phyloP scores from a whole-genome alignment of 768 basidiomycete species.

The Amanita phalloides region DNA sequence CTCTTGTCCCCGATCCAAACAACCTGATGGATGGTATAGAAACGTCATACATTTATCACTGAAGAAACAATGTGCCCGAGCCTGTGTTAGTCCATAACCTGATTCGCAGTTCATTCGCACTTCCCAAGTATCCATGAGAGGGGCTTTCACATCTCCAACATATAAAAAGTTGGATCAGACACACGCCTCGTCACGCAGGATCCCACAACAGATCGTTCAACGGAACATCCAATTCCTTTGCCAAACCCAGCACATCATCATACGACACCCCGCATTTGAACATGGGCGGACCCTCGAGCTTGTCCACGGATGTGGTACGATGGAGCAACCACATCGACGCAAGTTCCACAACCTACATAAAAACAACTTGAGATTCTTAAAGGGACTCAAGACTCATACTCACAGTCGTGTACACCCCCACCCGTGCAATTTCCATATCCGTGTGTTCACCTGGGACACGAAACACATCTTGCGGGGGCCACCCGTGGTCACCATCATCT shows the following conservation, averaged over 20 bases:
- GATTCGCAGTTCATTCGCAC: too few relatives aligned
- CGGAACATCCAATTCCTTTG: constrained; percentile 47
- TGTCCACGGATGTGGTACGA: constrained; percentile 48
- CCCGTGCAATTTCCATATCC: constrained; percentile 59
- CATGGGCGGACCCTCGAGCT: constrained; percentile 56
- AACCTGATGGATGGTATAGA: too few relatives aligned
- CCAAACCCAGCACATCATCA: constrained; percentile 40
- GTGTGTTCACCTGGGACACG: constrained; percentile 59
- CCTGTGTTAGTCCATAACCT: too few relatives aligned
- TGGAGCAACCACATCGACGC: constrained; percentile 56
- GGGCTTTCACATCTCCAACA: too few relatives aligned
- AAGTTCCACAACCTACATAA: constrained; percentile 52
- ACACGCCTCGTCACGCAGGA: constrained; percentile 17
- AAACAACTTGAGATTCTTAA: neutral
- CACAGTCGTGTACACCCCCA: constrained; percentile 51
- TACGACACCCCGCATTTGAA: constrained; percentile 69
- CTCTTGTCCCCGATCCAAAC: too few relatives aligned
- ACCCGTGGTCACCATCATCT: constrained; percentile 20
- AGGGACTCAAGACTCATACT: constrained; percentile 13
- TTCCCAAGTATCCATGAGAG: too few relatives aligned
- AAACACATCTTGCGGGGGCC: constrained; percentile 35
- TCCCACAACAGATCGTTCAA: constrained; percentile 68
- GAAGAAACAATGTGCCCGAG: too few relatives aligned
- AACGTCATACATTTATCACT: too few relatives aligned
- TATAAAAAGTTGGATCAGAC: too few relatives aligned